Evolutionary conservation across 106 monocot genomes (phyloP).

Genomic region (Dendrobium catenatum): DNA sequence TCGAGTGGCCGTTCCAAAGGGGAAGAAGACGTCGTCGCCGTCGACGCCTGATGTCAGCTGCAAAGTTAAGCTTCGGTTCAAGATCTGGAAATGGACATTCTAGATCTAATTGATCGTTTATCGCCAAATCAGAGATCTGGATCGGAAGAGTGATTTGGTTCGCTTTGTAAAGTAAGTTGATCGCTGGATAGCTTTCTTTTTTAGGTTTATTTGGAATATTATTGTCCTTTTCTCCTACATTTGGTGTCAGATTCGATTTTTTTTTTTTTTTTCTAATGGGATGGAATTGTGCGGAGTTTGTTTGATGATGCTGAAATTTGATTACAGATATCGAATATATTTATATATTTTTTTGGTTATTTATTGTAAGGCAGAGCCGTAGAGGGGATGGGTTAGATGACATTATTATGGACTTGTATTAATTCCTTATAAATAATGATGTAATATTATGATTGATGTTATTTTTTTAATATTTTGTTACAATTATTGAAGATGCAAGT

Average conservation of each 20-base stretch:
- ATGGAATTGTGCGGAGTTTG: too few species aligned
- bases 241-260: not conserved
- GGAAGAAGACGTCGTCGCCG: slow-evolving; percentile 10
- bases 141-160: not conserved
- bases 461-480: too few species aligned
- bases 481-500: too few species aligned
- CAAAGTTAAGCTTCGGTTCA: slow-evolving; percentile 53
- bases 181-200: not conserved
- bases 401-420: too few species aligned
- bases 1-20: slow-evolving; percentile 28
- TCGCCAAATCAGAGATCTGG: not conserved
- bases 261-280: not conserved
- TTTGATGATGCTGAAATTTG: too few species aligned
- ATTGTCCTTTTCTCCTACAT: not conserved
- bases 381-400: too few species aligned
- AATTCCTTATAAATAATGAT: too few species aligned
- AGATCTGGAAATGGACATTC: slow-evolving; percentile 80
- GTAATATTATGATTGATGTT: too few species aligned
- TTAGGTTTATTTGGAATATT: not conserved
- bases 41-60: slow-evolving; percentile 29
- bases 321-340: too few species aligned
- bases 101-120: slow-evolving; percentile 10
- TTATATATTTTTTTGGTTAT: too few species aligned
- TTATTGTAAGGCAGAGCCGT: too few species aligned
- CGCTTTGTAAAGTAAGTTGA: slow-evolving; percentile 2